These are phyloP conservation scores for Globisporangium polare DNA, from an alignment of 352 stramenopile species.

Conservation along the genomic window DNA sequence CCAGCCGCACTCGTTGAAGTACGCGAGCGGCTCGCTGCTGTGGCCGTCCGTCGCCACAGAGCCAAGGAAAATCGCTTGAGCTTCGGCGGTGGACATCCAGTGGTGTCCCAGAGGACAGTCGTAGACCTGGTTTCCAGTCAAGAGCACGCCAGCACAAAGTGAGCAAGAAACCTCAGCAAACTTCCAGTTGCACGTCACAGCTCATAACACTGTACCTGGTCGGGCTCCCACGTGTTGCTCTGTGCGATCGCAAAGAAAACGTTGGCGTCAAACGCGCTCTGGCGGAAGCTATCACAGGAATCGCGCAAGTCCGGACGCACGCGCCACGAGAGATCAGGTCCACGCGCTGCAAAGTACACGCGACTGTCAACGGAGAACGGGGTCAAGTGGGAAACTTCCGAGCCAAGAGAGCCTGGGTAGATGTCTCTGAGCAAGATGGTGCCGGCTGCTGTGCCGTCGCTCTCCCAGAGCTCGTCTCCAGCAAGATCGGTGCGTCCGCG, in stretches of 20 bases:
- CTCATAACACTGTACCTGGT: slow-evolving; percentile 22
- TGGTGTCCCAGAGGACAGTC: slow-evolving; percentile 81
- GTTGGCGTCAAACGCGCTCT: slow-evolving; percentile 42
- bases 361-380: slow-evolving; percentile 49
- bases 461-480: slow-evolving; percentile 75
- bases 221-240: slow-evolving; percentile 53
- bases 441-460: slow-evolving; percentile 55
- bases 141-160: not conserved
- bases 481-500: slow-evolving; percentile 14
- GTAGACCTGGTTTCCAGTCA: slow-evolving; percentile 39
- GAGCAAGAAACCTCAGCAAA: not conserved
- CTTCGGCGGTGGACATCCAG: slow-evolving; percentile 85
- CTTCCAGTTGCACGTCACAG: not conserved
- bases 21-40: slow-evolving; percentile 42
- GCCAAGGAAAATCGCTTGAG: slow-evolving; percentile 36
- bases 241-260: slow-evolving; percentile 75
- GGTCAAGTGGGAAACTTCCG: slow-evolving; percentile 33
- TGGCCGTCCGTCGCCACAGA: slow-evolving; percentile 22
- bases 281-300: slow-evolving; percentile 64
- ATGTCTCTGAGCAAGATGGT: slow-evolving; percentile 75
- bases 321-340: slow-evolving; percentile 64
- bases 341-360: slow-evolving; percentile 82
- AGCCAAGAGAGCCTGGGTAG: slow-evolving; percentile 25
- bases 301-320: slow-evolving; percentile 40
- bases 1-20: slow-evolving; percentile 88